Evolutionary conservation across 306 rosid species (phyloP).

Genomic region (Pterocarpus santalinus): DNA sequence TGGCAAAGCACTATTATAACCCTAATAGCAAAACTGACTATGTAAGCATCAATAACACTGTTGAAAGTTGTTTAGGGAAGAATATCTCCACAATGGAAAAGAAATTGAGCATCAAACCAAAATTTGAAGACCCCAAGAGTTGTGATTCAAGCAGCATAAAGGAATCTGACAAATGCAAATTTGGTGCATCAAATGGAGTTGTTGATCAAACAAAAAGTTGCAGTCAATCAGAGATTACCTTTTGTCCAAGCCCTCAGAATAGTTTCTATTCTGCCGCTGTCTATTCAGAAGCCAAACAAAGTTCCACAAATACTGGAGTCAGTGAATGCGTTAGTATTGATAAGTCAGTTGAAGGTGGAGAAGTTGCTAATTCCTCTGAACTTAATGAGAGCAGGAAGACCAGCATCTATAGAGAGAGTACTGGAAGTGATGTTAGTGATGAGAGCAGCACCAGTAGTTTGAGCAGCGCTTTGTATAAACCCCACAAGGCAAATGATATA

Average conservation of each 20-base stretch:
- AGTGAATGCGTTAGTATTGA: conserved; percentile 80
- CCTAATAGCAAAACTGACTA: conserved; percentile 51
- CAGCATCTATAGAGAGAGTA: conserved; percentile 87
- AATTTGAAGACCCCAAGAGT: conserved; percentile 48
- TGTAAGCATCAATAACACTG: conserved; percentile 45
- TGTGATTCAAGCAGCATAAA: conserved; percentile 49
- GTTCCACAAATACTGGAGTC: conserved; percentile 78
- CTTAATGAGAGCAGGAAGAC: conserved; percentile 83
- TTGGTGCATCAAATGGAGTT: conserved; percentile 54
- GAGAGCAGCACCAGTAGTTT: conserved; percentile 87
- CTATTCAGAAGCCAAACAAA: conserved; percentile 85
- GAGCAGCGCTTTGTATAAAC: conserved; percentile 81
- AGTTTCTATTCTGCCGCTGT: conserved; percentile 73
- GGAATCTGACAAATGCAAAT: conserved; percentile 56
- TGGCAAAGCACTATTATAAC: conserved; percentile 44
- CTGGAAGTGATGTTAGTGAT: conserved; percentile 88
- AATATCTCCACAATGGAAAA: conserved; percentile 52
- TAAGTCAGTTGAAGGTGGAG: conserved; percentile 72
- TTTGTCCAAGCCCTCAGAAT: conserved; percentile 74
- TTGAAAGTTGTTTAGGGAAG: conserved; percentile 56
- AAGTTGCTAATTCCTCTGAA: conserved; percentile 65
- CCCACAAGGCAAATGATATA: conserved; percentile 83
- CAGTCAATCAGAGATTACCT: conserved; percentile 54
- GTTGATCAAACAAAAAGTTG: conserved; percentile 49
- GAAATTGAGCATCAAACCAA: conserved; percentile 52